Conservation (phyloP, 2,329 filamentous ascomycete species). For the Colletotrichum sp. region DNA sequence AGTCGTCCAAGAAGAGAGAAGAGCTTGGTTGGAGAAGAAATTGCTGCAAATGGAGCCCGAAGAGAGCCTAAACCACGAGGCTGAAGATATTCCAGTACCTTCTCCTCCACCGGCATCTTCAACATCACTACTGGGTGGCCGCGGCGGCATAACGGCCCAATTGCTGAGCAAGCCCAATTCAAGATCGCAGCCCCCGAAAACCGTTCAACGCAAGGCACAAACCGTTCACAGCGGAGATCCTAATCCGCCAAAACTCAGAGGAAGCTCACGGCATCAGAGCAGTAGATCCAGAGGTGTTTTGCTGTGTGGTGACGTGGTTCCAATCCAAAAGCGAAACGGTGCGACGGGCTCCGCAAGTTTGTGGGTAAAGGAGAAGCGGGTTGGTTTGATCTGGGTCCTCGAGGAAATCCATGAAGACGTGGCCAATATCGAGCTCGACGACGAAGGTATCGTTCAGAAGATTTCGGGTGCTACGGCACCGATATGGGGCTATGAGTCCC, state of each 20-base stretch:
- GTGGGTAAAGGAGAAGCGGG: slow-evolving; percentile 97
- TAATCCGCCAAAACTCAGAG: slow-evolving; percentile 58
- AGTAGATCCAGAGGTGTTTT: slow-evolving; percentile 87
- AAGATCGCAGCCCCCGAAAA: slow-evolving; percentile 58
- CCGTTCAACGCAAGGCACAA: slow-evolving; percentile 65
- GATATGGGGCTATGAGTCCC: slow-evolving; percentile 81
- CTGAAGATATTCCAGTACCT: slow-evolving; percentile 39
- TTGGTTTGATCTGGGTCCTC: slow-evolving; percentile 94
- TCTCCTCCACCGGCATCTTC: slow-evolving; percentile 42
- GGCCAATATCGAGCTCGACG: slow-evolving; percentile 76
- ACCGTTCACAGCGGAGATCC: slow-evolving; percentile 64
- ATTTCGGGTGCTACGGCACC: slow-evolving; percentile 78
- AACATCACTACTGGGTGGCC: slow-evolving; percentile 69
- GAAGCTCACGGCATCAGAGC: slow-evolving; percentile 66
- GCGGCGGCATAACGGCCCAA: slow-evolving; percentile 81
- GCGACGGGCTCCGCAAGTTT: slow-evolving; percentile 90
- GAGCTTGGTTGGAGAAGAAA: slow-evolving; percentile 89
- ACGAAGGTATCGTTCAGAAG: slow-evolving; percentile 74
- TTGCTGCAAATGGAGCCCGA: slow-evolving; percentile 67
- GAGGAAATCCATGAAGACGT: slow-evolving; percentile 98
- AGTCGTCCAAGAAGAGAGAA: slow-evolving; percentile 87
- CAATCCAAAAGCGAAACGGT: slow-evolving; percentile 95
- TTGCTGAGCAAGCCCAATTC: slow-evolving; percentile 83
- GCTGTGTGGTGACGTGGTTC: slow-evolving; percentile 96
- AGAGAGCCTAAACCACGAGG: slow-evolving; percentile 29